Conservation (phyloP, 1,139 yeast genomes). For the Diutina pseudorugosa region DNA sequence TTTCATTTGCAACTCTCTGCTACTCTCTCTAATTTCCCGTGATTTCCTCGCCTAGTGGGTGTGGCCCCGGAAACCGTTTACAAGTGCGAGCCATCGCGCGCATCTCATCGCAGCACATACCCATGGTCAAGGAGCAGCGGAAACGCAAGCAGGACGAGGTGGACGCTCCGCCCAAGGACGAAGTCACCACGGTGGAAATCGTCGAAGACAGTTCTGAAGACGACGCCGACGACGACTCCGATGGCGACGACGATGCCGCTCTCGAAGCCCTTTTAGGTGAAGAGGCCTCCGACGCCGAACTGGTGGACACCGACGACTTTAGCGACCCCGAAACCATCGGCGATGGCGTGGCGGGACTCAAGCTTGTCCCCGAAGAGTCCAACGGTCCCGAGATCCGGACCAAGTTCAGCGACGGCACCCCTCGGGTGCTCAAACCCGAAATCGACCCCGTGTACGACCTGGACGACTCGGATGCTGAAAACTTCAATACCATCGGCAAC, state of each 20-base stretch:
- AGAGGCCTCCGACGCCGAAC: slow-evolving; percentile 42
- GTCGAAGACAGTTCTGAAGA: not conserved
- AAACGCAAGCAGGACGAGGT: not conserved
- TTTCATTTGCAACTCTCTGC: too few species aligned
- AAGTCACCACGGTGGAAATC: not conserved
- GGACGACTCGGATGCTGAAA: slow-evolving; percentile 85
- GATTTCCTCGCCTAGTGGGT: not conserved
- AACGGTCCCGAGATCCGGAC: slow-evolving; percentile 23
- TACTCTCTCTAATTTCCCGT: too few species aligned
- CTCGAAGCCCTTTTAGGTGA: slow-evolving; percentile 22
- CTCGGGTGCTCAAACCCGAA: slow-evolving; percentile 71
- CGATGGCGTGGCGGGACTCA: slow-evolving; percentile 33
- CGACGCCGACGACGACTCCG: slow-evolving; percentile 20
- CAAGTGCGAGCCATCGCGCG: not conserved
- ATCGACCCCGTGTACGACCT: slow-evolving; percentile 87
- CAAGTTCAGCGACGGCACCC: slow-evolving; percentile 67
- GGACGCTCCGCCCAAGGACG: not conserved
- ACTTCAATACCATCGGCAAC: slow-evolving; percentile 82
- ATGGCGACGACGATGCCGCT: slow-evolving; percentile 24
- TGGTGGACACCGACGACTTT: slow-evolving; percentile 11
- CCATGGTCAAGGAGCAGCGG: slow-evolving; percentile 3
- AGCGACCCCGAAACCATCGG: slow-evolving; percentile 47
- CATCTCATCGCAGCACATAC: not conserved
- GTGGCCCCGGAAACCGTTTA: not conserved
- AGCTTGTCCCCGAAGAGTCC: slow-evolving; percentile 21